Evolutionary conservation across 2,329 filamentous ascomycete genomes (phyloP), one percentile per base, ranked within the genome.

Genomic region (Scorias spongiosa): DNA sequence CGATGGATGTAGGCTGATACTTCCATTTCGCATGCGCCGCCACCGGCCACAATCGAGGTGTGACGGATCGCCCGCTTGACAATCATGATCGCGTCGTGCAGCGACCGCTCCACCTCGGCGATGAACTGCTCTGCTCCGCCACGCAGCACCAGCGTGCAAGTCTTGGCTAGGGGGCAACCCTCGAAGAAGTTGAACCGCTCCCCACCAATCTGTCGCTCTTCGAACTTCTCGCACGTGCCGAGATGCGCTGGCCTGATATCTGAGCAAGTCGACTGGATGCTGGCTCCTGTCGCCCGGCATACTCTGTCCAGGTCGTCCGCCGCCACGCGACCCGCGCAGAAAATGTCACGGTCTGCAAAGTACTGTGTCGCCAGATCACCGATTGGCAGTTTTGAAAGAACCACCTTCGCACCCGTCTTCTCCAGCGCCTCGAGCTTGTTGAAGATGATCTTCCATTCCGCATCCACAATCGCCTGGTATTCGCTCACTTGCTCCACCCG

Each of bases 1-100:
- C 76, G 75, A 71, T 95, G 88, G 50, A 98, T 77, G 67, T 94
- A 93, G 34, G 87, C 83, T 6, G 88, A 95, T 42, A 96, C 66
- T 64, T 96, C 91, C 89, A 98, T 96, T 72, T 98, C 91, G 57
- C 75, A 80, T 14, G 91, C 89, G 62, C 91, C 91, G 56, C 91
- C 91, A 56, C 91, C 91, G 39, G 88, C 91, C 20, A 98, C 91
- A 52, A 98, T 94, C 61, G 78, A 84, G 60, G 81, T 81, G 72
- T 96, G 93, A 70, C 85, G 86, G 66, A 96, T 86, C 26, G 91
- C 86, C 49, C 93, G 87, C 78, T 96, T 96, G 61, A 98, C 91
- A 58, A 98, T 94, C 91, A 98, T 98, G 67, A 98, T 96, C 55
- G 91, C 91, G 59, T 98, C 91, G 72, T 98, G 91, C 53, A 98